A percentile compares a stretch with the other conserved stretches of the same genome.
Conservation (phyloP, 2,329 filamentous ascomycete species). For the Coniochaeta prunicola region DNA sequence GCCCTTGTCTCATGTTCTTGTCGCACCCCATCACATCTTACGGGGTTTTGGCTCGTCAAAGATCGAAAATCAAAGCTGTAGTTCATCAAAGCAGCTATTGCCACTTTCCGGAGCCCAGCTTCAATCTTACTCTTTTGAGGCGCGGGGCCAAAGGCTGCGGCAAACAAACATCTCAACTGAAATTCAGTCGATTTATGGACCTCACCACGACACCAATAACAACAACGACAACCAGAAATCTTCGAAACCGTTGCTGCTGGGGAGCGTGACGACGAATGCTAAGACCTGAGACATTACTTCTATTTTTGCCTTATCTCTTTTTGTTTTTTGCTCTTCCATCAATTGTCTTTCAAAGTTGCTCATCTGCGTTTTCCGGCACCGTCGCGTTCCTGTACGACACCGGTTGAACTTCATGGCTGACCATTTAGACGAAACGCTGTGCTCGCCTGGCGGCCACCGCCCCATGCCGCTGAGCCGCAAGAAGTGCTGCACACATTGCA, state of each 20-base stretch:
- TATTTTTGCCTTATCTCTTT: not conserved
- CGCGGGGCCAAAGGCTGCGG: slow-evolving; percentile 53
- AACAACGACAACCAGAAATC: slow-evolving; percentile 7
- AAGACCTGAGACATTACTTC: slow-evolving; percentile 59
- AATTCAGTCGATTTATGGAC: slow-evolving; percentile 5
- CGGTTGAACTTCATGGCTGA: not conserved
- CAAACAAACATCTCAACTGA: slow-evolving; percentile 29
- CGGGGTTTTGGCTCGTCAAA: not conserved
- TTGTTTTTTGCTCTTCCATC: not conserved
- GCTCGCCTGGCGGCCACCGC: not conserved
- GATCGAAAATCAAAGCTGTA: slow-evolving; percentile 1
- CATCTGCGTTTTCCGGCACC: slow-evolving; percentile 13
- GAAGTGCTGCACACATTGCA: slow-evolving; percentile 9
- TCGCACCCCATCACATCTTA: slow-evolving; percentile 7
- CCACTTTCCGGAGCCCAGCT: slow-evolving; percentile 47
- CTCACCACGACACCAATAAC: slow-evolving; percentile 1
- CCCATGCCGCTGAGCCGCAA: slow-evolving; percentile 2
- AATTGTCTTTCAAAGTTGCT: not conserved
- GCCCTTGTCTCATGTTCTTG: slow-evolving; percentile 4
- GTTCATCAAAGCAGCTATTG: slow-evolving; percentile 10
- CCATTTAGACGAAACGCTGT: not conserved
- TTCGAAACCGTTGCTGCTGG: slow-evolving; percentile 42
- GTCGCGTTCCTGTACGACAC: not conserved
- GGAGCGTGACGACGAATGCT: slow-evolving; percentile 58
- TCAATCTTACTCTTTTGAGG: slow-evolving; percentile 33